Base-by-base conservation (phyloP, 441 rosid genomes). In the Syzygium syzygioides region DNA sequence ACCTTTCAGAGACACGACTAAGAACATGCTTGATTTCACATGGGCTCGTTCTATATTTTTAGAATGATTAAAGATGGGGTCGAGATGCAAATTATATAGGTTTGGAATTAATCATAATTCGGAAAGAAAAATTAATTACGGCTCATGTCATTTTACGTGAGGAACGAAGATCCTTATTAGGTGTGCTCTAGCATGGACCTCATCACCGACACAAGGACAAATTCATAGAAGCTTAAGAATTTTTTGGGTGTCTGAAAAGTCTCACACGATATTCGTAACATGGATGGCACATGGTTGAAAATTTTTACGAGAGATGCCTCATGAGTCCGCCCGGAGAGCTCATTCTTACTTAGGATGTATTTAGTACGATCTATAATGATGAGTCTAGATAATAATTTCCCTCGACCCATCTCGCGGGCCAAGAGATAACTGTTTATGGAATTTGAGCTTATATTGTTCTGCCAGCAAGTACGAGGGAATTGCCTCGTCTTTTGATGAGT, bases 401-500 rank as follows among this genome's bases (percentile, higher is more conserved):
- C 10, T 37, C 1, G 1, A 41, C 83, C 17, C 28, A 12, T 23
- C 83, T 37, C 2, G 9, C 0, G 1, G 80, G 28, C 23, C 1
- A 15, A 37, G 83, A 37, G 83, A 41, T 12, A 37, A 76, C 4
- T 23, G 1, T 20, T 37, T 20, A 37, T 76, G 48, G 13, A 71
- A 20, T 76, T 37, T 76, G 48, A 23, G 41, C 25, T 76, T 37
- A 20, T 14, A 23, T 76, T 37, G 52, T 20, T 76, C 9, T 45
- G 26, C 52, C 37, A 12, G 83, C n/a, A 37, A 68, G 80, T 68
- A 34, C 15, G 25, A 37, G 80, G 15, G 23, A 19, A 12, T 71
- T 37, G 28, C 41, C 52, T 37, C 26, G n/a, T 37, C 80, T 37
- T 34, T 37, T 7, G n/a, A 23, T 37, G 17, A 37, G 52, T 76